Evolutionary conservation across 78 protist genomes (phyloP).

Genomic region (Pigoraptor vietnamica): DNA sequence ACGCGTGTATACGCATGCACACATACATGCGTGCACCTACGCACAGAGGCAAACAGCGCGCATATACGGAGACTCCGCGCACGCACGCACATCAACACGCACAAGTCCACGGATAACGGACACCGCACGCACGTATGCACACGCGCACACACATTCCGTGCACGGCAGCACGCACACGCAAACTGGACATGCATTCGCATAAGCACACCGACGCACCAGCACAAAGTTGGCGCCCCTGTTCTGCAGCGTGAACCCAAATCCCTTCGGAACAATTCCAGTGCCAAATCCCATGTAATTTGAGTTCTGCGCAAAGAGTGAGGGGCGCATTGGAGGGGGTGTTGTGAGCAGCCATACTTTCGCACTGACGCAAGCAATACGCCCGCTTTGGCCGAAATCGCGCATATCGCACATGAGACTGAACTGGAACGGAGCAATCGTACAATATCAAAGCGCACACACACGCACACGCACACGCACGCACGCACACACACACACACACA

Average conservation of each 20-base stretch:
- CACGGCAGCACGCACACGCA: no score
- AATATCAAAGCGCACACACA: no score
- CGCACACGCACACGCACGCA: no score
- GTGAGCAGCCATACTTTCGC: neutral
- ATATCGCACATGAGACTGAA: no score
- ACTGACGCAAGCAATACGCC: no score
- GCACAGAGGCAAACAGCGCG: neutral
- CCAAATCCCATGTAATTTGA: conserved; percentile 62
- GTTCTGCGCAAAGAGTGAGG: conserved; percentile 21
- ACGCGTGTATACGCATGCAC: neutral
- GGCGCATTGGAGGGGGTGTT: no score
- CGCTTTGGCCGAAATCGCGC: no score
- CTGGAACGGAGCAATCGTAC: no score
- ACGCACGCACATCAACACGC: neutral
- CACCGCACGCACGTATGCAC: no score
- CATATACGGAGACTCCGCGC: no score
- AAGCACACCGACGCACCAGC: neutral
- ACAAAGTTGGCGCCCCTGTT: conserved; percentile 63
- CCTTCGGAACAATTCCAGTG: conserved; percentile 65
- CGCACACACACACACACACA: no score
- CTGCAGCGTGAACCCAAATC: conserved; percentile 83
- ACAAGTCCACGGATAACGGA: neutral
- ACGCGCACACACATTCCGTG: no score
- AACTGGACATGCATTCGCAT: neutral
- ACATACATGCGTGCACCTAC: neutral